Conservation (phyloP, 192 early-diverging fungal species). For the Backusella tarrabulga region DNA sequence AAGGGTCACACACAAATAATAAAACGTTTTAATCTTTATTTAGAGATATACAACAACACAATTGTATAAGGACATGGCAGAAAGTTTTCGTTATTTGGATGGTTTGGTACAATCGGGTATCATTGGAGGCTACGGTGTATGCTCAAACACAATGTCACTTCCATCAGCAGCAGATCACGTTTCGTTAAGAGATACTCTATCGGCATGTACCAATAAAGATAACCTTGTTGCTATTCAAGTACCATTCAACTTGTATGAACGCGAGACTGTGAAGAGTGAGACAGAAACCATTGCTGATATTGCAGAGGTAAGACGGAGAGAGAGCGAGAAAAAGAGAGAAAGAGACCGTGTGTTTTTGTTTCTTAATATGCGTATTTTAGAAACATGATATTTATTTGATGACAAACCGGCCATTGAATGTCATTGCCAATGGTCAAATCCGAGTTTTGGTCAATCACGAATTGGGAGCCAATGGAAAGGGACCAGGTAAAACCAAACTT, state of each 20-base stretch:
- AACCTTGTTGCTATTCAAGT: slow-evolving; percentile 65
- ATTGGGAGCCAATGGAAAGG: slow-evolving; percentile 13
- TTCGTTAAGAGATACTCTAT: slow-evolving; percentile 49
- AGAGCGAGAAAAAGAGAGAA: neutral
- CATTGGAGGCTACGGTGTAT: slow-evolving; percentile 68
- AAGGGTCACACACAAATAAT: neutral
- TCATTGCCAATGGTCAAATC: slow-evolving; percentile 56
- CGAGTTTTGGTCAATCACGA: slow-evolving; percentile 51
- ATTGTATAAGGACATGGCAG: slow-evolving; percentile 60
- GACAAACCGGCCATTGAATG: slow-evolving; percentile 70
- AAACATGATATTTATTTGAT: slow-evolving; percentile 59
- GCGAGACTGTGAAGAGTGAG: slow-evolving; percentile 45
- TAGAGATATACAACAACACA: slow-evolving; percentile 20
- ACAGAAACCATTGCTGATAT: slow-evolving; percentile 33
- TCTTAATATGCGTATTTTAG: slow-evolving; percentile 23
- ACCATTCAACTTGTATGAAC: slow-evolving; percentile 77
- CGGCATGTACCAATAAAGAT: slow-evolving; percentile 30
- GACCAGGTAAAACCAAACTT: slow-evolving; percentile 12
- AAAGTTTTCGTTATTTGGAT: slow-evolving; percentile 62
- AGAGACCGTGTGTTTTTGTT: neutral
- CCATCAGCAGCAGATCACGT: slow-evolving; percentile 60
- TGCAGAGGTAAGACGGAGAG: slow-evolving; percentile 35
- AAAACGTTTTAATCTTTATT: too few species aligned
- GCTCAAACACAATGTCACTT: slow-evolving; percentile 62
- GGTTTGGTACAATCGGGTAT: slow-evolving; percentile 49